Base-by-base conservation (phyloP, 768 basidiomycete genomes). In the Hypholoma sublateritium region DNA sequence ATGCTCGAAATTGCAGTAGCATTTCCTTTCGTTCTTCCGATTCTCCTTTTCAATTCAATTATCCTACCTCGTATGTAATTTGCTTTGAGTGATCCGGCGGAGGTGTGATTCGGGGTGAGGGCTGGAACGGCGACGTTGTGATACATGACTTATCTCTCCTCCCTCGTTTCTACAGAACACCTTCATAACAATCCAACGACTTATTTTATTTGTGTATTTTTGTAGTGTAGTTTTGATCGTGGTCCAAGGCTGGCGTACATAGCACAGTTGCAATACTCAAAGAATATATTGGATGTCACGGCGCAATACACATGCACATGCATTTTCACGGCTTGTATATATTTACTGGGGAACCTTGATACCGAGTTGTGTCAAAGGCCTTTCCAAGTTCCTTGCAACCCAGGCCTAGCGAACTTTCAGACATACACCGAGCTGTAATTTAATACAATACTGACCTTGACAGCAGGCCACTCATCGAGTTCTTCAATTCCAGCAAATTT, bases 381-480 rank as follows among this genome's bases (percentile, higher is more conserved):
- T 60, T 9, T 50, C 58, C 46, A 58, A 53, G 49, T 46, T 56
- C 14, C 65, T 61, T 7, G 35, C 62, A 13, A 64, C 56, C 68
- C 68, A 69, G 8, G 58, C 61, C 68, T 69, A 32, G 45, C 17
- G 19, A 42, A 32, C 4, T 14, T 39, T 21, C 14, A 11, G 25
- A 39, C 28, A 3, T 39, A 42, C 8, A 32, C 34, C 56, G 8
- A 41, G 5, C 4, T 17, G 17, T 16, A 11, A 22, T 21, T 25
- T 35, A 13, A 5, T 3, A 53, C 13, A 37, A 16, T 9, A 43
- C 56, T 24, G 42, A 79, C 87, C 76, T 84, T 83, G 53, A 91
- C 68, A 61, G 76, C 72, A 1, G 91, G 89, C 76, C 78, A 89
- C 36, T 81, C 80, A 46, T 86, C 82, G 49, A 91, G 70, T 24